A percentile compares a stretch with the other conserved stretches of the same genome.
Conservation (phyloP, 192 early-diverging fungal species). For the Dissophora ornata region DNA sequence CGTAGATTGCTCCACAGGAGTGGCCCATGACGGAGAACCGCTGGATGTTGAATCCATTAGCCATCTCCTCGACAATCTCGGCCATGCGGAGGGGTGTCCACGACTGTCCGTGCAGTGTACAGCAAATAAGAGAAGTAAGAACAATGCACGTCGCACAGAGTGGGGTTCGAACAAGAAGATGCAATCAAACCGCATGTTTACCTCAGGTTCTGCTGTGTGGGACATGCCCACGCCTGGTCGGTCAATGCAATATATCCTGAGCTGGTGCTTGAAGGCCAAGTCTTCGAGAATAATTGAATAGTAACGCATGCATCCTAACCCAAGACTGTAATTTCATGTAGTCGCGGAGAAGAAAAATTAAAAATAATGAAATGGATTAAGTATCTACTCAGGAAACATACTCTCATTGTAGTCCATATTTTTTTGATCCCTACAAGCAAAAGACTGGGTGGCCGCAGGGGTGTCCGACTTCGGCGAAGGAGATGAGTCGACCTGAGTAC, state of each 20-base stretch:
- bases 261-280: conserved; percentile 52
- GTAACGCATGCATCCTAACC: conserved; percentile 56
- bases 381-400: too few species aligned
- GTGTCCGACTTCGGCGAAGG: conserved; percentile 57
- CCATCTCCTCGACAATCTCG: conserved; percentile 57
- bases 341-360: not conserved
- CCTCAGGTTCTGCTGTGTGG: conserved; percentile 46
- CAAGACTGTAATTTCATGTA: too few species aligned
- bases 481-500: conserved; percentile 53
- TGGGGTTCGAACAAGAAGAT: too few species aligned
- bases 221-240: conserved; percentile 58
- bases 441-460: conserved; percentile 56
- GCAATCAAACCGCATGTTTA: not conserved
- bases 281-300: conserved; percentile 58
- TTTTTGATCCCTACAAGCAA: conserved; percentile 57
- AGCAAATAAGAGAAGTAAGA: not conserved
- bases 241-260: conserved; percentile 59
- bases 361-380: not conserved
- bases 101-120: not conserved
- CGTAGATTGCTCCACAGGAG: conserved; percentile 57
- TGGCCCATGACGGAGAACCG: conserved; percentile 59
- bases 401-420: too few species aligned
- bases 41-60: conserved; percentile 53
- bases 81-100: conserved; percentile 48
- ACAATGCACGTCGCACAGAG: too few species aligned